Conservation (phyloP, 805 yeast genomes). For the Suhomyces xylopsoci region DNA sequence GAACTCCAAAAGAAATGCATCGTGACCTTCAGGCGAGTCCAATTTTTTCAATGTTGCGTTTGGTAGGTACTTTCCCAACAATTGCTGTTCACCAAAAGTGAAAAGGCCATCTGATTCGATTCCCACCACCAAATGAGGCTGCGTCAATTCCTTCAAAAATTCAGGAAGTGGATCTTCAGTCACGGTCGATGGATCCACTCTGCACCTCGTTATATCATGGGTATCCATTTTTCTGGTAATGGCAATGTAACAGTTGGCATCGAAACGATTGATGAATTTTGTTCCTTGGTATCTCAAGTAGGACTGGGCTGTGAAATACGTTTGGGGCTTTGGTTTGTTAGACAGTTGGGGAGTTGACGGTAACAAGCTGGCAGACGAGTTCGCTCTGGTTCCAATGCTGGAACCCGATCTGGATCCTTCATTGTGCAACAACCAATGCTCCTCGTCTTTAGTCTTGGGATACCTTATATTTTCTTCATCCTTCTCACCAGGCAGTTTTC, state of each 20-base stretch:
- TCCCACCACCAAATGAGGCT: slow-evolving; percentile 84
- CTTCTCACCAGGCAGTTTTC: slow-evolving; percentile 44
- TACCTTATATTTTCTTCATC: slow-evolving; percentile 27
- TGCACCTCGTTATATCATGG: slow-evolving; percentile 85
- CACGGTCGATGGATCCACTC: slow-evolving; percentile 44
- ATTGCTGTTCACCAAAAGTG: slow-evolving; percentile 87
- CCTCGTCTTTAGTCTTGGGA: slow-evolving; percentile 57
- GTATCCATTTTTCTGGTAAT: slow-evolving; percentile 93
- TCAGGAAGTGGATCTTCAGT: slow-evolving; percentile 33
- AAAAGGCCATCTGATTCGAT: slow-evolving; percentile 90
- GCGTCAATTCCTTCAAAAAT: slow-evolving; percentile 57
- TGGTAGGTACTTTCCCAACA: slow-evolving; percentile 72
- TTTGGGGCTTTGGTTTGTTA: slow-evolving; percentile 37
- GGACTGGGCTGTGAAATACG: slow-evolving; percentile 90
- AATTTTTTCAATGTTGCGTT: slow-evolving; percentile 66
- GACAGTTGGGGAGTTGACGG: slow-evolving; percentile 1
- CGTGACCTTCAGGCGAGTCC: slow-evolving; percentile 95
- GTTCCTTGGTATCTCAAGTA: slow-evolving; percentile 92
- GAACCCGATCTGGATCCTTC: slow-evolving; percentile 56
- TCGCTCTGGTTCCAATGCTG: slow-evolving; percentile 9
- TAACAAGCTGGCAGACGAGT: slow-evolving; percentile 10
- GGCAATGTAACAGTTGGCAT: slow-evolving; percentile 94
- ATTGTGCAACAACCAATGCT: slow-evolving; percentile 81
- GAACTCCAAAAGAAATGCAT: slow-evolving; percentile 91
- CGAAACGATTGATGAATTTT: slow-evolving; percentile 85